Percentiles rank a stretch among this genome's conserved stretches.
Evolutionary conservation across 441 rosid genomes (phyloP).

Genomic region (Hura crepitans): DNA sequence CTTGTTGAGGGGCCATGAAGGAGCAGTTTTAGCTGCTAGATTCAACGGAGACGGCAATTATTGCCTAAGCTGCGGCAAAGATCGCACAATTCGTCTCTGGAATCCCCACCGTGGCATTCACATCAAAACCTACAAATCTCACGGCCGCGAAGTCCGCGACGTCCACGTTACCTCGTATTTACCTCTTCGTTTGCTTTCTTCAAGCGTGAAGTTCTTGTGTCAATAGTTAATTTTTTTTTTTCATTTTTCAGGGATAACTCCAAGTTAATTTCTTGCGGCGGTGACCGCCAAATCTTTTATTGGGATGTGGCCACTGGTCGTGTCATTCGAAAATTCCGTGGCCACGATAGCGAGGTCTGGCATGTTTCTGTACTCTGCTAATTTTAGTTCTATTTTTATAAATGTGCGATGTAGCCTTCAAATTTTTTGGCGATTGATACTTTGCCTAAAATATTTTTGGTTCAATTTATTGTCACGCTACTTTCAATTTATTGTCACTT

Average conservation of each 20-base stretch:
- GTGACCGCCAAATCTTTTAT: slow-evolving; percentile 84
- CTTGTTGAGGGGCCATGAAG: slow-evolving; percentile 84
- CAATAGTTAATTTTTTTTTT: neutral
- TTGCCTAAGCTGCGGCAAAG: slow-evolving; percentile 88
- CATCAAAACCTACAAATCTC: slow-evolving; percentile 93
- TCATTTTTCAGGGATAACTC: slow-evolving; percentile 62
- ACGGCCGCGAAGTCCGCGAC: slow-evolving; percentile 94
- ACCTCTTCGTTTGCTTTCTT: neutral
- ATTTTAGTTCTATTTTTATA: neutral
- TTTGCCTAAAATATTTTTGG: too few relatives aligned
- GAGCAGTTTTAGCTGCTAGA: slow-evolving; percentile 86
- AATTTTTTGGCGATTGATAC: too few relatives aligned
- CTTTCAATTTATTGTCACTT: too few relatives aligned
- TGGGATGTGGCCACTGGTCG: slow-evolving; percentile 96
- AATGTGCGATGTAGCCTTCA: too few relatives aligned
- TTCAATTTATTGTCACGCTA: too few relatives aligned
- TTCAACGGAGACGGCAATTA: slow-evolving; percentile 91
- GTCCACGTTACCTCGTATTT: slow-evolving; percentile 82
- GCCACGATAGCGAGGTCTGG: slow-evolving; percentile 80
- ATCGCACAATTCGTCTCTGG: slow-evolving; percentile 97
- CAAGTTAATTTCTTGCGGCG: slow-evolving; percentile 84
- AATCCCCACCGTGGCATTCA: slow-evolving; percentile 94
- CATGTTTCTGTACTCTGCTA: neutral
- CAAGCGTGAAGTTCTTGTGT: neutral
- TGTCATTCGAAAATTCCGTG: slow-evolving; percentile 86